A percentile compares a stretch with the other conserved stretches of the same genome.
Evolutionary conservation across 352 stramenopile species (phyloP).

Genomic region (Phytophthora meadii): DNA sequence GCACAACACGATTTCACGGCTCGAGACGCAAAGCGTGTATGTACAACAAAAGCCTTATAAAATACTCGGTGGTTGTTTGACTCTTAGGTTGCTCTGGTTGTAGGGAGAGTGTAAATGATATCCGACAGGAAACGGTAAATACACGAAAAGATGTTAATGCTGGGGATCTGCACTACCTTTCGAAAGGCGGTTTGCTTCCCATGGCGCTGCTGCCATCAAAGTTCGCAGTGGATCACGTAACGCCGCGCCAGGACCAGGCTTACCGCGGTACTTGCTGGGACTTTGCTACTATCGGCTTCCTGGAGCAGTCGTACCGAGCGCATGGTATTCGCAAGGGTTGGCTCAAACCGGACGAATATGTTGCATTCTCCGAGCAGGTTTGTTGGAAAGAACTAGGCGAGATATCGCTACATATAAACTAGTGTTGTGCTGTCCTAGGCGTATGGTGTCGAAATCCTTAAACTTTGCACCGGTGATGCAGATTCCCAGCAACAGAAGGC

Average conservation of each 20-base stretch:
- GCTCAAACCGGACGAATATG: slow-evolving; percentile 75
- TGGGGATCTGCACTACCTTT: slow-evolving; percentile 15
- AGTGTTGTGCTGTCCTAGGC: slow-evolving; percentile 34
- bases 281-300: slow-evolving; percentile 79
- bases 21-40: slow-evolving; percentile 43
- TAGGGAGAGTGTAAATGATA: slow-evolving; percentile 26
- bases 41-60: slow-evolving; percentile 8
- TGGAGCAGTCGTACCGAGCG: slow-evolving; percentile 83
- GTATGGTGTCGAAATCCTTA: slow-evolving; percentile 74
- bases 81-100: slow-evolving; percentile 2
- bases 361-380: slow-evolving; percentile 82
- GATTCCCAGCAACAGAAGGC: slow-evolving; percentile 74
- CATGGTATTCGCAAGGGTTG: slow-evolving; percentile 70
- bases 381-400: not conserved
- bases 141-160: slow-evolving; percentile 14
- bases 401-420: not conserved
- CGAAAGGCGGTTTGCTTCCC: slow-evolving; percentile 53
- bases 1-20: slow-evolving; percentile 68
- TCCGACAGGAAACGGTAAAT: slow-evolving; percentile 20
- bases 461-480: slow-evolving; percentile 69
- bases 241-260: slow-evolving; percentile 74
- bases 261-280: slow-evolving; percentile 85
- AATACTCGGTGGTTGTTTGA: not conserved
- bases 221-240: slow-evolving; percentile 83
- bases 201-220: slow-evolving; percentile 81